Evolutionary conservation across 192 early-diverging fungal genomes (phyloP).

Genomic region (Coemansia sp.): DNA sequence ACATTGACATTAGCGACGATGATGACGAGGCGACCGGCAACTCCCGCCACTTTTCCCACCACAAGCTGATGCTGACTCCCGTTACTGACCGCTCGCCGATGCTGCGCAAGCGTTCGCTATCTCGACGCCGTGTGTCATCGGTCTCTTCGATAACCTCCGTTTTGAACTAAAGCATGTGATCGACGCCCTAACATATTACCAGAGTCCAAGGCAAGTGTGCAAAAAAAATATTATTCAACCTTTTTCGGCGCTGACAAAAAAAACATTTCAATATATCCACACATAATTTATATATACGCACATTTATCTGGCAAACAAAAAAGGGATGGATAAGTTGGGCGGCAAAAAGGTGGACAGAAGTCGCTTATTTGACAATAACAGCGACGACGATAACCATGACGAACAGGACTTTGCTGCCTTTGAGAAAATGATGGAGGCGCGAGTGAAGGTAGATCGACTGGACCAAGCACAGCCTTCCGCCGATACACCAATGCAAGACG

Average conservation of each 20-base stretch:
- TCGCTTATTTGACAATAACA: constrained; percentile 34
- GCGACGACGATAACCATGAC: constrained; percentile 10
- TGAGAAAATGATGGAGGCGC: constrained; percentile 48
- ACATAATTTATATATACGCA: not conserved
- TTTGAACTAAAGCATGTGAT: constrained; percentile 15
- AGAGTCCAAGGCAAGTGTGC: not conserved
- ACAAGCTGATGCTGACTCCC: not conserved
- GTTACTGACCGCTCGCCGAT: not conserved
- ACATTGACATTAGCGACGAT: not conserved
- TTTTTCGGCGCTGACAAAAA: not conserved
- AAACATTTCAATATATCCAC: not conserved
- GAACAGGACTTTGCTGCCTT: constrained; percentile 44
- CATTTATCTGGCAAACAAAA: not conserved
- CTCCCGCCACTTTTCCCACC: not conserved
- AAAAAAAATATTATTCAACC: not conserved
- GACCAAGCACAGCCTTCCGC: not conserved
- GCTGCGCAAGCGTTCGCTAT: constrained; percentile 25
- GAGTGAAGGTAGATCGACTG: constrained; percentile 14
- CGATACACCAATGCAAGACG: not conserved
- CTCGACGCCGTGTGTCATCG: constrained; percentile 42
- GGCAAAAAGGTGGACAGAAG: constrained; percentile 44
- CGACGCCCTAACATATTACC: constrained; percentile 4
- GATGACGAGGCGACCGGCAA: not conserved
- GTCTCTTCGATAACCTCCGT: constrained; percentile 15
- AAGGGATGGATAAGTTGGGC: constrained; percentile 7